Conservation (phyloP, 2,329 filamentous ascomycete species). For the Colletotrichum shisoi region DNA sequence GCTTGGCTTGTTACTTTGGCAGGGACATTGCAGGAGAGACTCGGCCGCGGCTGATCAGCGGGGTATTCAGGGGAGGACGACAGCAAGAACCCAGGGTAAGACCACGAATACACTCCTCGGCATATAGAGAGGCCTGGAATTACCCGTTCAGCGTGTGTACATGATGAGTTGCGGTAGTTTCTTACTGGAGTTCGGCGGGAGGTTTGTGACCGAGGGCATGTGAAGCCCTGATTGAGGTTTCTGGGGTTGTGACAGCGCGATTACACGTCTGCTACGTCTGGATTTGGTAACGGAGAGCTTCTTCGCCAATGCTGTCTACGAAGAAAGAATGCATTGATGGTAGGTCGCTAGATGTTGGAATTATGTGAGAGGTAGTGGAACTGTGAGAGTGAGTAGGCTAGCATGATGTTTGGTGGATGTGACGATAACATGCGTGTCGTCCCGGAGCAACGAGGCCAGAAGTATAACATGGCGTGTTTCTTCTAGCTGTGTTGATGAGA, state of each 20-base stretch:
- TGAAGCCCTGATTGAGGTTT: slow-evolving; percentile 12
- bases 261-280: slow-evolving; percentile 18
- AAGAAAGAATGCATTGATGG: slow-evolving; percentile 20
- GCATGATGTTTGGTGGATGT: not conserved
- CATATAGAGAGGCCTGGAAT: slow-evolving; percentile 11
- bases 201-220: slow-evolving; percentile 21
- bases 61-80: slow-evolving; percentile 7
- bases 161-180: not conserved
- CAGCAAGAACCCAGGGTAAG: slow-evolving; percentile 22
- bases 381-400: not conserved
- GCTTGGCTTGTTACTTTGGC: slow-evolving; percentile 15
- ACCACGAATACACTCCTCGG: slow-evolving; percentile 27
- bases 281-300: not conserved
- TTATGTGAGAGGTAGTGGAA: slow-evolving; percentile 9
- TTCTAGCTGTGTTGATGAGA: not conserved
- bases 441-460: not conserved
- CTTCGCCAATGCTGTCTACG: slow-evolving; percentile 10
- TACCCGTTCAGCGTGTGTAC: slow-evolving; percentile 17
- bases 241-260: slow-evolving; percentile 9
- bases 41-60: slow-evolving; percentile 24
- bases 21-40: slow-evolving; percentile 31
- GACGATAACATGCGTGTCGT: not conserved
- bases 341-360: not conserved
- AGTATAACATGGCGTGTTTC: slow-evolving; percentile 20
- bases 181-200: not conserved